A percentile compares a stretch with the other conserved stretches of the same genome.
These are phyloP conservation scores for Phytophthora foliorum DNA, from an alignment of 352 stramenopile genomes.

Conservation along the genomic window DNA sequence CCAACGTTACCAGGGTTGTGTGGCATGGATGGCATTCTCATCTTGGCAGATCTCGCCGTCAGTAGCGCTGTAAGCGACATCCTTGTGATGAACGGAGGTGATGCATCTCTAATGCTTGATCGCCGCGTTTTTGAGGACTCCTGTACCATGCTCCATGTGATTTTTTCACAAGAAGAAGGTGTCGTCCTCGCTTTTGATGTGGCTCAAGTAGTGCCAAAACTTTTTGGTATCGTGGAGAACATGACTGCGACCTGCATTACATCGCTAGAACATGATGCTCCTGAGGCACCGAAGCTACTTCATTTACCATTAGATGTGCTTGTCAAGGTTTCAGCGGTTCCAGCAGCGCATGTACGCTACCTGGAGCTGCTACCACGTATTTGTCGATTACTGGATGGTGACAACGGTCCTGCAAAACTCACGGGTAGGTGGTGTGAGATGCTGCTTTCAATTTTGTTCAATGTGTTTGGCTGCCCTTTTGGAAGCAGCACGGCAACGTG, in stretches of 20 bases:
- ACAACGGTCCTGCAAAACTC: constrained; percentile 27
- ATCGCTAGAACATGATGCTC: neutral
- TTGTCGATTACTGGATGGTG: constrained; percentile 29
- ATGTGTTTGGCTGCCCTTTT: constrained; percentile 64
- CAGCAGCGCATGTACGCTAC: constrained; percentile 47
- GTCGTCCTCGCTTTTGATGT: constrained; percentile 59
- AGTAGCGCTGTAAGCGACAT: constrained; percentile 10
- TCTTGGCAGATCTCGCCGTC: constrained; percentile 43
- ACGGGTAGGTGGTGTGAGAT: constrained; percentile 35
- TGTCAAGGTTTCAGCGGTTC: constrained; percentile 52
- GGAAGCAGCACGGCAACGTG: constrained; percentile 5
- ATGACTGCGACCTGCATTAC: constrained; percentile 15
- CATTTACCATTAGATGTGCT: constrained; percentile 61
- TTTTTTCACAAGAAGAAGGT: constrained; percentile 58
- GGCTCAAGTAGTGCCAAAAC: constrained; percentile 51
- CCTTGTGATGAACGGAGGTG: neutral
- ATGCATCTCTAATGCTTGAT: constrained; percentile 15
- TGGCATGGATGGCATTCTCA: constrained; percentile 50
- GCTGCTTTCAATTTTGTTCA: constrained; percentile 66
- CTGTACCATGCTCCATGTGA: constrained; percentile 54
- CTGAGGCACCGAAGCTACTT: constrained; percentile 36
- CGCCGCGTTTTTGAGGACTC: constrained; percentile 52
- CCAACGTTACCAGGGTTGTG: constrained; percentile 59
- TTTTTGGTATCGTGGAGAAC: constrained; percentile 57
- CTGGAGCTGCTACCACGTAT: constrained; percentile 48